These are phyloP conservation scores for Candida qinlingensis DNA, from an alignment of 805 yeast species.

Conservation along the genomic window DNA sequence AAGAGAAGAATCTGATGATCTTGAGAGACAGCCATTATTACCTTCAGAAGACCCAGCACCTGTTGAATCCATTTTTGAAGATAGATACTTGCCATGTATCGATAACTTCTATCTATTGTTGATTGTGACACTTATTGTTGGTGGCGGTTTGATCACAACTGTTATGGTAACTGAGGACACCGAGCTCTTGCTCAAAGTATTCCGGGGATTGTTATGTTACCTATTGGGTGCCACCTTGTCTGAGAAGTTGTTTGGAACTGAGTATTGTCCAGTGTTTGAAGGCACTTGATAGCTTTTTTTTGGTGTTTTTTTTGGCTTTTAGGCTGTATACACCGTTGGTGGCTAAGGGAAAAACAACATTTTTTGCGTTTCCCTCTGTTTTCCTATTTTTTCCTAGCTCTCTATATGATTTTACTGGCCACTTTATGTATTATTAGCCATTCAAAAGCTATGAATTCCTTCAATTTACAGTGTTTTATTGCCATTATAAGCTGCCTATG, in stretches of 20 bases:
- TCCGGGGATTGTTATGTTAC: constrained; percentile 19
- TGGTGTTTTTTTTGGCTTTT: too few relatives aligned
- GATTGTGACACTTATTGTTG: constrained; percentile 1
- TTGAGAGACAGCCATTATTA: constrained; percentile 15
- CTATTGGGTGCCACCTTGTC: constrained; percentile 10
- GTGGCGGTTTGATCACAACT: constrained; percentile 3
- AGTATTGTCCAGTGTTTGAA: constrained; percentile 15
- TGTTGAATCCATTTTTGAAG: not conserved
- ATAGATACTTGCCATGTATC: constrained; percentile 1
- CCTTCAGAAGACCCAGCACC: not conserved
- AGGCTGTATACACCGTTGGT: too few relatives aligned
- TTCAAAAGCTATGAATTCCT: too few relatives aligned
- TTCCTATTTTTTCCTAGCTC: too few relatives aligned
- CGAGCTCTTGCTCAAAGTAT: constrained; percentile 10
- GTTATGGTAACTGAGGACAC: constrained; percentile 17
- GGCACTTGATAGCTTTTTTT: not conserved
- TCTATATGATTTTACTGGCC: too few relatives aligned
- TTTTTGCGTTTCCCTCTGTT: too few relatives aligned
- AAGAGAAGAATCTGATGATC: constrained; percentile 3
- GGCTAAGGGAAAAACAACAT: too few relatives aligned
- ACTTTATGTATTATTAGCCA: too few relatives aligned
- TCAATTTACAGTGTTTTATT: too few relatives aligned
- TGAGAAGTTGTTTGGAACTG: constrained; percentile 12
- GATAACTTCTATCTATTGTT: constrained; percentile 3
- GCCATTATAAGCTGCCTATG: too few relatives aligned